Percentiles rank a stretch among this genome's conserved stretches.
Evolutionary conservation across 345 rosid species (phyloP).

Genomic region (Punica granatum): DNA sequence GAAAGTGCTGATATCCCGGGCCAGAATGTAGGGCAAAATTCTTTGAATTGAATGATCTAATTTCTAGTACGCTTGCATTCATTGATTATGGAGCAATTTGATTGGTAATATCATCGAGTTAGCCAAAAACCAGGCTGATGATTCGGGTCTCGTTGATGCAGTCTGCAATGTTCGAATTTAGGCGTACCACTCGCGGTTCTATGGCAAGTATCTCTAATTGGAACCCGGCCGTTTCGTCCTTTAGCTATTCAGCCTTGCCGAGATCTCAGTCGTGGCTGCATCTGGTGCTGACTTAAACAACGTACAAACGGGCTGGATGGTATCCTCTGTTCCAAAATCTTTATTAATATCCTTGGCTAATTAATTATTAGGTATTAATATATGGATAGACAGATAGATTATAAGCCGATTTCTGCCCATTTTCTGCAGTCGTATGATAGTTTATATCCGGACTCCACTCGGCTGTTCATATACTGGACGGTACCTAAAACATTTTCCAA

Average conservation of each 20-base stretch:
- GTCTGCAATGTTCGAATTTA: too few species aligned
- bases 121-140: too few species aligned
- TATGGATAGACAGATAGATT: too few species aligned
- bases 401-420: too few species aligned
- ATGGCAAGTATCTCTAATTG: not conserved
- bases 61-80: too few species aligned
- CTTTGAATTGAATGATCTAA: too few species aligned
- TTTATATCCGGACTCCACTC: not conserved
- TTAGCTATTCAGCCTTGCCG: not conserved
- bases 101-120: too few species aligned
- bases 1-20: too few species aligned
- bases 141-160: too few species aligned
- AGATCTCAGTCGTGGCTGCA: not conserved
- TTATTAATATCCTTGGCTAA: not conserved
- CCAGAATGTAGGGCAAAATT: too few species aligned
- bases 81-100: too few species aligned
- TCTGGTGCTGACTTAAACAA: not conserved
- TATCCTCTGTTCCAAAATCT: not conserved
- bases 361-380: not conserved
- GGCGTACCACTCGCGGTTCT: not conserved
- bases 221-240: not conserved
- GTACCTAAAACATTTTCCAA: too few species aligned
- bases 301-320: not conserved
- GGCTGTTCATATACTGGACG: not conserved
- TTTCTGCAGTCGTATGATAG: not conserved